These are phyloP conservation scores for Mrakia gelida DNA, from an alignment of 768 basidiomycete genomes.

Conservation along the genomic window DNA sequence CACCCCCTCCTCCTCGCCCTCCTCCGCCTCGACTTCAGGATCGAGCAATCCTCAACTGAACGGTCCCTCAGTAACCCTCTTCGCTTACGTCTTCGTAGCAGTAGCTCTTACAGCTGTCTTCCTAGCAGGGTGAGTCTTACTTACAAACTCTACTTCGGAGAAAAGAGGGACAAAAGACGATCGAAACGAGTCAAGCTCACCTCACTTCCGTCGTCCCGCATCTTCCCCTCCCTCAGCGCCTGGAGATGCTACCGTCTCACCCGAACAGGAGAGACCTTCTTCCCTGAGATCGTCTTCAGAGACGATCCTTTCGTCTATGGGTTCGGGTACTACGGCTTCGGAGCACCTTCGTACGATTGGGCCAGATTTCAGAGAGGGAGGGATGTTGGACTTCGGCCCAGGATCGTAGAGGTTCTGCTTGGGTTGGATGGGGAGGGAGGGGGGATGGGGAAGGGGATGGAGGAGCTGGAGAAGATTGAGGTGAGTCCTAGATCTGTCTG, in stretches of 20 bases:
- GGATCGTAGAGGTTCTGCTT: not conserved
- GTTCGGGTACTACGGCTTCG: not conserved
- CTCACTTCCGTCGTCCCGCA: not conserved
- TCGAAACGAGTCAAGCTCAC: not conserved
- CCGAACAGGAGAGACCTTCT: not conserved
- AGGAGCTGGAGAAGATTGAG: not conserved
- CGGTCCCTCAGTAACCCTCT: not conserved
- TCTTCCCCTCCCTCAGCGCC: not conserved
- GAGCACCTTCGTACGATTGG: not conserved
- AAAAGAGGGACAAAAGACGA: not conserved
- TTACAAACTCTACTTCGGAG: not conserved
- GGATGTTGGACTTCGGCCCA: not conserved
- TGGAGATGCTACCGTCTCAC: not conserved
- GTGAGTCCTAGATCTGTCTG: not conserved
- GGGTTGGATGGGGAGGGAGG: not conserved
- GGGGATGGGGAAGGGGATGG: too few species aligned
- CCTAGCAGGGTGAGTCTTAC: not conserved
- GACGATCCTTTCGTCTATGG: not conserved
- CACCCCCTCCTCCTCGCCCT: not conserved
- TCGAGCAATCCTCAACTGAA: not conserved
- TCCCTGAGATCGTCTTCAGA: not conserved
- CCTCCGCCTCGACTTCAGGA: not conserved
- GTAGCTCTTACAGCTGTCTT: conserved; percentile 1
- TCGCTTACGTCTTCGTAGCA: conserved; percentile 4
- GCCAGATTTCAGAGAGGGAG: not conserved